Evolutionary conservation across 179 eudicot species (phyloP).

Genomic region (Silene noctiflora): DNA sequence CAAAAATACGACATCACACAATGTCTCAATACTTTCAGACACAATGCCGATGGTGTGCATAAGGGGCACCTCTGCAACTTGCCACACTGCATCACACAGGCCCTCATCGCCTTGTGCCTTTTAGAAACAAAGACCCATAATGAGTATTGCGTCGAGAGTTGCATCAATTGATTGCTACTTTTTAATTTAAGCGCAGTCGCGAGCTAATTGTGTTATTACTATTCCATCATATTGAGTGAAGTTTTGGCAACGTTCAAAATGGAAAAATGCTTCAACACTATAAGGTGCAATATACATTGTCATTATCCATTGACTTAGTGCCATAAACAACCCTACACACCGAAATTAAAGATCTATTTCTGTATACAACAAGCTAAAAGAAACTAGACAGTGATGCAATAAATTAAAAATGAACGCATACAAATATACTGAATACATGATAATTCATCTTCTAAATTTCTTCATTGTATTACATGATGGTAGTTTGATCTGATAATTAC

Average conservation of each 20-base stretch:
- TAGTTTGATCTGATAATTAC: conserved; percentile 28
- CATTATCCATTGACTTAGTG: neutral
- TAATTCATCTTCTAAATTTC: neutral
- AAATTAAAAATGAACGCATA: conserved; percentile 1
- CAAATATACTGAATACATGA: neutral
- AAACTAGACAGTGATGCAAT: neutral
- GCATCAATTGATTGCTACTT: neutral
- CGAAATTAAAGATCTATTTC: no score
- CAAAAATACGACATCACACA: neutral
- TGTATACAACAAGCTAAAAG: neutral
- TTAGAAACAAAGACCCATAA: neutral
- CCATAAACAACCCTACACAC: neutral
- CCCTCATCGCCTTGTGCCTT: neutral
- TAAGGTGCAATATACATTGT: no score
- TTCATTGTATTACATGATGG: neutral
- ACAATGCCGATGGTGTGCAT: no score
- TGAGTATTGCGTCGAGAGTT: neutral
- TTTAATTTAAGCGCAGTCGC: neutral
- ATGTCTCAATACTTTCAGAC: neutral
- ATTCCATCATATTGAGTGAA: neutral
- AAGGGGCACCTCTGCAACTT: no score
- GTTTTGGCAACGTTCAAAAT: neutral
- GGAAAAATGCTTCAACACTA: neutral
- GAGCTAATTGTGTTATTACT: neutral
- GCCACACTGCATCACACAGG: no score